Evolutionary conservation across 164 flowering plant species (phyloP).

Genomic region (Annona squamosa): DNA sequence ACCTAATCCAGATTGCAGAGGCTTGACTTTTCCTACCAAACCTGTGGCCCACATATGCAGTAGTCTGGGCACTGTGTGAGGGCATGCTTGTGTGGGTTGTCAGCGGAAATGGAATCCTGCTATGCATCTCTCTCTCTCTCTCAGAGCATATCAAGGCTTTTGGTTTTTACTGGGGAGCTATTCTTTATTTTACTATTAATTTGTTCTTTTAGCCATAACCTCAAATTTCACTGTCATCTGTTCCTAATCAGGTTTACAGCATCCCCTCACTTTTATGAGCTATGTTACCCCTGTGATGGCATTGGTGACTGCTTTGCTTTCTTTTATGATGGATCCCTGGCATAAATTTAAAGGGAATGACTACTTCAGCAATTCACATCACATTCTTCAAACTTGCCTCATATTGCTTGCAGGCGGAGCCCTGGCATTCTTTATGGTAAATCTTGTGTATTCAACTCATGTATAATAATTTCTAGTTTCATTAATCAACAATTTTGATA

Average conservation of each 20-base stretch:
- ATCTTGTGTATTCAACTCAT: not conserved
- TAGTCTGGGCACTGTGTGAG: not conserved
- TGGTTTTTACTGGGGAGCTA: not conserved
- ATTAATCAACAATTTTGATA: not conserved
- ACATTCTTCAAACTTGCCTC: conserved; percentile 60
- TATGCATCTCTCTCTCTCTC: not conserved
- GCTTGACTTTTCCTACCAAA: not conserved
- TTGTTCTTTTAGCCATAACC: not conserved
- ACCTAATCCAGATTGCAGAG: not conserved
- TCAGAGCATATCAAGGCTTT: not conserved
- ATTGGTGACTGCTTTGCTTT: conserved; percentile 63
- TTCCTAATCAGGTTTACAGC: conserved; percentile 58
- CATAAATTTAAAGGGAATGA: conserved; percentile 45
- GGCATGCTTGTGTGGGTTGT: not conserved
- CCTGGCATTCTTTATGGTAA: conserved; percentile 91
- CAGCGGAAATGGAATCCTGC: not conserved
- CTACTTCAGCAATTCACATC: conserved; percentile 74
- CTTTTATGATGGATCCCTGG: conserved; percentile 90
- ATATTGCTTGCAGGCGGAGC: conserved; percentile 92
- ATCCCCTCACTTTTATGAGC: conserved; percentile 94
- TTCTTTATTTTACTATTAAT: not conserved
- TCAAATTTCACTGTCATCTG: not conserved
- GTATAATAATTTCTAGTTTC: not conserved
- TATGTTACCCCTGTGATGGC: conserved; percentile 97
- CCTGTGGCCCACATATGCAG: not conserved